A percentile compares a stretch with the other conserved stretches of the same genome.
Evolutionary conservation across 1,284 basidiomycete genomes (phyloP).

Genomic region (Inonotus obliquus): DNA sequence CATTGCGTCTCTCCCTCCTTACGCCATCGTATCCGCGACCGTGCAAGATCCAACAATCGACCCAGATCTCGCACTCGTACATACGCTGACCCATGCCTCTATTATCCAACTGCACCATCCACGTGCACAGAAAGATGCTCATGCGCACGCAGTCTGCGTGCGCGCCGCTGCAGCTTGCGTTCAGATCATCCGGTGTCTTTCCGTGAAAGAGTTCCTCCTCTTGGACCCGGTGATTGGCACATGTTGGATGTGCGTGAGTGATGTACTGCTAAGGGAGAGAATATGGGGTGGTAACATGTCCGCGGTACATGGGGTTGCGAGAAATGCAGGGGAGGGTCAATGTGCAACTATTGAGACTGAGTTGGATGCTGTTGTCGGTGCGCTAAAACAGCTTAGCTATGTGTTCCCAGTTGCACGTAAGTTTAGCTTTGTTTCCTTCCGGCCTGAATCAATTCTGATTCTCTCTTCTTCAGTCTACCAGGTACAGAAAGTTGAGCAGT

Average conservation of each 20-base stretch:
- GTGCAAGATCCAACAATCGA: slow-evolving; percentile 25
- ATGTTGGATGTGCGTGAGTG: slow-evolving; percentile 38
- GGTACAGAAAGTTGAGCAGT: slow-evolving; percentile 22
- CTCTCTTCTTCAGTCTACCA: slow-evolving; percentile 16
- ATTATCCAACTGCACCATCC: slow-evolving; percentile 46
- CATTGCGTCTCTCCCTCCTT: slow-evolving; percentile 35
- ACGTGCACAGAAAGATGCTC: slow-evolving; percentile 29
- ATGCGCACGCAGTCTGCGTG: slow-evolving; percentile 34
- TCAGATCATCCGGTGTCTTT: slow-evolving; percentile 41
- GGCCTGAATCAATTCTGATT: not conserved
- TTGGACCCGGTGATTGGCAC: slow-evolving; percentile 40
- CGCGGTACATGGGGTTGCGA: slow-evolving; percentile 1
- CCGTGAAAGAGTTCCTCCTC: slow-evolving; percentile 44
- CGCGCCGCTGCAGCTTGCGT: slow-evolving; percentile 42
- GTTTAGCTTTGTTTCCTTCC: slow-evolving; percentile 4
- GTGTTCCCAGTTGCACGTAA: slow-evolving; percentile 22
- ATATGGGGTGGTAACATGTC: slow-evolving; percentile 16
- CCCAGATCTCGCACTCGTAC: slow-evolving; percentile 43
- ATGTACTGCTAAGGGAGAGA: slow-evolving; percentile 33
- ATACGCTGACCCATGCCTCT: slow-evolving; percentile 46
- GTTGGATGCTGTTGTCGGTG: slow-evolving; percentile 21
- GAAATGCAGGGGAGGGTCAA: slow-evolving; percentile 3
- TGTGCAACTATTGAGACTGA: slow-evolving; percentile 16
- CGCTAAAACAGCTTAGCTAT: slow-evolving; percentile 21
- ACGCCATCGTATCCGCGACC: slow-evolving; percentile 22